Conservation (phyloP, 352 stramenopile species). For the Globisporangium acanthophoron region DNA sequence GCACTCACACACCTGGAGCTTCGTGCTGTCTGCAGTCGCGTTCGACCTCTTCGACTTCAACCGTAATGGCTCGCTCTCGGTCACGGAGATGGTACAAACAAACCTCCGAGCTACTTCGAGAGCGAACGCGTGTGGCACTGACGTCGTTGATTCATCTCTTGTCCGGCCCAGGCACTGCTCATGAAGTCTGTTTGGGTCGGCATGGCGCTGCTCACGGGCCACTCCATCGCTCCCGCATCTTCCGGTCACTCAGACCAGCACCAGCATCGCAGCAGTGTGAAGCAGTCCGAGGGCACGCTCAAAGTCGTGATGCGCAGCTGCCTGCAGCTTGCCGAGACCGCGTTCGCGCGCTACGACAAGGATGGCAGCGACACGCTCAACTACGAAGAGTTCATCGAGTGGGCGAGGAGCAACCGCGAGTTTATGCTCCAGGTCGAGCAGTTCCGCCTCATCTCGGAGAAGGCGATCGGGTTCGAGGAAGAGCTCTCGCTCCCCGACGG, state of each 20-base stretch:
- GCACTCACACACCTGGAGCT: neutral
- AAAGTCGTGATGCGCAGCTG: conserved; percentile 34
- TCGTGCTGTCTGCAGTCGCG: conserved; percentile 27
- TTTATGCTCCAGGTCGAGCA: conserved; percentile 85
- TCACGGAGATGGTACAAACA: conserved; percentile 52
- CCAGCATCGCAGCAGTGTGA: neutral
- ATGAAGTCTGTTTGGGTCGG: conserved; percentile 79
- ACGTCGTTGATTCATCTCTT: neutral
- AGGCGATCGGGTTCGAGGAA: conserved; percentile 57
- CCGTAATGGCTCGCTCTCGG: conserved; percentile 62
- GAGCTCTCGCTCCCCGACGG: conserved; percentile 53
- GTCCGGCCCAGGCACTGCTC: conserved; percentile 38
- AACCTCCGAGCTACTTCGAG: neutral
- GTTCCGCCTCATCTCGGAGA: conserved; percentile 69
- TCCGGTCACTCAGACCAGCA: conserved; percentile 7
- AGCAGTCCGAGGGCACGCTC: conserved; percentile 10
- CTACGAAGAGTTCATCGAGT: conserved; percentile 80
- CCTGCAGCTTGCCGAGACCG: conserved; percentile 42
- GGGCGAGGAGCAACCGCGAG: conserved; percentile 74
- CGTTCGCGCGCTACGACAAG: conserved; percentile 52
- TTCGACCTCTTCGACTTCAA: conserved; percentile 85
- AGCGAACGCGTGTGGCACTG: neutral
- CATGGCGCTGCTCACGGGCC: conserved; percentile 57
- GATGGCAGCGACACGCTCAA: conserved; percentile 34
- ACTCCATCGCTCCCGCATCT: neutral